phyloP scores from a whole-genome alignment of 73 alveolate genomes.

The Paramecium caudatum region DNA sequence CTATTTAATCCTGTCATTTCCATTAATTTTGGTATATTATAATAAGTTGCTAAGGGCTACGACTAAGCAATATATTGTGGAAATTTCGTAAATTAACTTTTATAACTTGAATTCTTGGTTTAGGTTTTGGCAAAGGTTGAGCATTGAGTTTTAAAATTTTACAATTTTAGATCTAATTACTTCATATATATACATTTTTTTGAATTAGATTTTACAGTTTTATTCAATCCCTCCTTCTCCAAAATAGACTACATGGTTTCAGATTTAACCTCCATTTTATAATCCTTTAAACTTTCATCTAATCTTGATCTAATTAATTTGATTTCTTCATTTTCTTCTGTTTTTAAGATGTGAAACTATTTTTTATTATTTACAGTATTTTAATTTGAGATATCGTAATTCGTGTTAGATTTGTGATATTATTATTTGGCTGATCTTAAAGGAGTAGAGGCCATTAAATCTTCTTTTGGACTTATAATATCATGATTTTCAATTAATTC shows the following conservation, averaged over 20 bases:
- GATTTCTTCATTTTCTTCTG: slow-evolving; percentile 31
- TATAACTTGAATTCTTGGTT: background rate
- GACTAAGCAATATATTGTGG: background rate
- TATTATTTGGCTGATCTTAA: background rate
- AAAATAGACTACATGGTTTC: background rate
- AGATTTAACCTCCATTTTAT: slow-evolving; percentile 17
- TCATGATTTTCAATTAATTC: background rate
- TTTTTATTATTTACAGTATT: background rate
- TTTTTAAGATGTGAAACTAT: background rate
- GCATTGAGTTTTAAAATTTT: background rate
- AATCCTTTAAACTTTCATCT: slow-evolving; percentile 1
- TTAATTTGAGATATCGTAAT: background rate
- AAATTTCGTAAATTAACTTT: slow-evolving; percentile 24
- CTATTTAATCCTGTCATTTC: slow-evolving; percentile 6
- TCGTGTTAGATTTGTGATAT: background rate
- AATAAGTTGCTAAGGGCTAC: slow-evolving; percentile 4
- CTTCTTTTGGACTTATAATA: background rate
- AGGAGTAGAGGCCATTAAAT: background rate
- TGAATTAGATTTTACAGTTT: background rate
- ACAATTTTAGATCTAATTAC: slow-evolving; percentile 5
- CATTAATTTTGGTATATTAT: slow-evolving; percentile 54
- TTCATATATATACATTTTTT: background rate
- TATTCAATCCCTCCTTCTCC: background rate
- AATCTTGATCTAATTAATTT: background rate
- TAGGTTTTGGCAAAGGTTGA: background rate